These are phyloP conservation scores for Heliamphora pulchella DNA, from an alignment of 179 eudicot species.

Conservation along the genomic window DNA sequence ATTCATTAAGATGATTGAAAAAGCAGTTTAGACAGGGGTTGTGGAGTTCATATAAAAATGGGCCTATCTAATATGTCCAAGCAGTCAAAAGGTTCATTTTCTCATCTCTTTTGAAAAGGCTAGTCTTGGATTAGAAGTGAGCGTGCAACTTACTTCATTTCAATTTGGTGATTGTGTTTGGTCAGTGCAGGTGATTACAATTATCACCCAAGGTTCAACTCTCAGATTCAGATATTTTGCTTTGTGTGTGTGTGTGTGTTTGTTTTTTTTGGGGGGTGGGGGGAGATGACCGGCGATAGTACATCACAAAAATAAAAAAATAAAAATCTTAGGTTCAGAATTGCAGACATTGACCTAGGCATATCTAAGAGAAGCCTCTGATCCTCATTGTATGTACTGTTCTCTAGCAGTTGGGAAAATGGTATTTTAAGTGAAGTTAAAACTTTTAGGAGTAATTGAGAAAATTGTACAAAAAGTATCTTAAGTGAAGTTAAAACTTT, in stretches of 20 bases:
- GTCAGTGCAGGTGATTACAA: not conserved
- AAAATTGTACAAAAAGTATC: too few relatives aligned
- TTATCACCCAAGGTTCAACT: not conserved
- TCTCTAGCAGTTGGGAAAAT: too few relatives aligned
- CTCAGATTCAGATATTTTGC: not conserved
- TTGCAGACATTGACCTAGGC: not conserved
- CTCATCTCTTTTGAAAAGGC: not conserved
- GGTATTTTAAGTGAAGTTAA: too few relatives aligned
- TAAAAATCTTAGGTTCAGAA: not conserved
- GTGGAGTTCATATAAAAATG: not conserved
- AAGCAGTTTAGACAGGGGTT: not conserved
- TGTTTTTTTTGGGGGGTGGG: not conserved
- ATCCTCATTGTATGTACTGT: not conserved
- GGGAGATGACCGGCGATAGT: not conserved
- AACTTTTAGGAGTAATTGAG: too few relatives aligned
- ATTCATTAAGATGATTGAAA: not conserved
- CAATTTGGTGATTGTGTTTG: not conserved
- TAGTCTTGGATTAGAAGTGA: too few relatives aligned
- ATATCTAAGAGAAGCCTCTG: not conserved
- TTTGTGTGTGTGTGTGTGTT: too few relatives aligned
- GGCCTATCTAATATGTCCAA: not conserved
- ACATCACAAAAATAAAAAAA: not conserved
- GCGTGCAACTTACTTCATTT: too few relatives aligned
- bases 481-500: too few relatives aligned
- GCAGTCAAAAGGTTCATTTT: conserved; percentile 10